Evolutionary conservation across 768 basidiomycete genomes (phyloP), one percentile per base, ranked within the genome.

Genomic region (Lyophyllum decastes): DNA sequence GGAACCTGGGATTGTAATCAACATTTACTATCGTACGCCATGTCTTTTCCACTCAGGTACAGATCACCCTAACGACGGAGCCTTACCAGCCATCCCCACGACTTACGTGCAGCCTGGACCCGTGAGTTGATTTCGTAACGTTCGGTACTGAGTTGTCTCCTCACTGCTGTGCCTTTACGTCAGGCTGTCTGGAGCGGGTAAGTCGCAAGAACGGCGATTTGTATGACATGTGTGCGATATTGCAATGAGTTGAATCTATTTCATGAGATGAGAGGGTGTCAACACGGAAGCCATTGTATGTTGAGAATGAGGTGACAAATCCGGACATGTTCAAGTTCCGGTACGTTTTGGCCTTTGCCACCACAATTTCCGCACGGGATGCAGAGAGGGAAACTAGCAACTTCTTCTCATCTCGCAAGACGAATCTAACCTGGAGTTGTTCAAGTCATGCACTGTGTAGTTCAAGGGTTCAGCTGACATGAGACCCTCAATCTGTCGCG

Each of bases 21-120:
- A 60, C 22, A 60, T 60, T 19, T 60, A 60, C 21, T 60, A 34
- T n/a, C 59, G 60, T 61, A 56, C 30, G 55, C 16, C 16, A 19
- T 44, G 8, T 10, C 34, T 19, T 47, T 47, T 25, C 14, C 30
- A 35, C n/a, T 17, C n/a, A 21, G 4, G 10, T 10, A 55, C 30
- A 22, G 11, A n/a, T 45, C 25, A 17, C 27, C 35, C 35, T 38
- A 38, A 38, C 33, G 12, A 55, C 27, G 1, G 12, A 24, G 30
- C 10, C 27, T 46, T 34, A 14, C 11, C 30, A 61, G 60, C 59
- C 22, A 52, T 57, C 22, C 59, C 55, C 11, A 43, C 59, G 22
- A 61, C 50, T 8, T 61, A 61, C 38, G 46, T 52, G 21, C 59
- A 61, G 38, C 59, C 59, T 30, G 59, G 55, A 4, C 59, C 59